Conservation (phyloP, 495 filamentous ascomycete species). For the Bacidia gigantensis region DNA sequence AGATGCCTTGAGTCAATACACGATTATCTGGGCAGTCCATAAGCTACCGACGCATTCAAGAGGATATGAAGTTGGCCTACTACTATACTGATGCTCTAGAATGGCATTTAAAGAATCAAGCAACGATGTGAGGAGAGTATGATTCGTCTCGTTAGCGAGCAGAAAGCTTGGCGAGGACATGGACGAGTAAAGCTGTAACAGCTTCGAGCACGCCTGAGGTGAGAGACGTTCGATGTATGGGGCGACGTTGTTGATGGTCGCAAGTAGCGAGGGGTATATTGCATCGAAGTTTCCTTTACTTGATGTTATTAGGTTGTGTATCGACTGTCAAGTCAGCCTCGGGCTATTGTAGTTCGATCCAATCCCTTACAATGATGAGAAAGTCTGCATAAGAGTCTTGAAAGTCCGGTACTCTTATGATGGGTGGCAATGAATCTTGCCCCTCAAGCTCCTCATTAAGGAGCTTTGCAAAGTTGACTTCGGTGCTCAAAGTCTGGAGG, state of each 20-base stretch:
- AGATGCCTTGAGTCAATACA: conserved; percentile 65
- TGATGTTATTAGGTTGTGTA: conserved; percentile 80
- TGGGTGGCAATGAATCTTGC: conserved; percentile 73
- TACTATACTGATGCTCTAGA: conserved; percentile 77
- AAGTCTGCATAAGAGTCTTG: conserved; percentile 88
- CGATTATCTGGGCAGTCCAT: conserved; percentile 48
- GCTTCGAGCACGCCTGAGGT: conserved; percentile 59
- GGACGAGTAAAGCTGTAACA: conserved; percentile 78
- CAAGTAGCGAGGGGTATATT: conserved; percentile 83
- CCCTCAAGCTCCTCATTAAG: conserved; percentile 81
- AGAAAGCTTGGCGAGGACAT: conserved; percentile 94
- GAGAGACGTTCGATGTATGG: conserved; percentile 68
- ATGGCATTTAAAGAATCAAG: conserved; percentile 87
- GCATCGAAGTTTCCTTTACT: conserved; percentile 85
- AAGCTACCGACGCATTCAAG: background rate
- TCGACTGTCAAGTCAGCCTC: conserved; percentile 50
- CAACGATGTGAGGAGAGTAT: conserved; percentile 64
- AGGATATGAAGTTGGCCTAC: conserved; percentile 33
- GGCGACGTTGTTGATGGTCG: conserved; percentile 85
- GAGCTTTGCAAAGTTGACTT: conserved; percentile 79
- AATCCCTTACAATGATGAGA: conserved; percentile 63
- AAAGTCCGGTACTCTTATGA: conserved; percentile 71
- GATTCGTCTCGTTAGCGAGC: conserved; percentile 90
- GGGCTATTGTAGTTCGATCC: background rate
- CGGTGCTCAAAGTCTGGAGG: conserved; percentile 86